A percentile compares a stretch with the other conserved stretches of the same genome.
These are phyloP conservation scores for Hygrophoropsis aurantiaca DNA, from an alignment of 768 basidiomycete genomes.

Conservation along the genomic window DNA sequence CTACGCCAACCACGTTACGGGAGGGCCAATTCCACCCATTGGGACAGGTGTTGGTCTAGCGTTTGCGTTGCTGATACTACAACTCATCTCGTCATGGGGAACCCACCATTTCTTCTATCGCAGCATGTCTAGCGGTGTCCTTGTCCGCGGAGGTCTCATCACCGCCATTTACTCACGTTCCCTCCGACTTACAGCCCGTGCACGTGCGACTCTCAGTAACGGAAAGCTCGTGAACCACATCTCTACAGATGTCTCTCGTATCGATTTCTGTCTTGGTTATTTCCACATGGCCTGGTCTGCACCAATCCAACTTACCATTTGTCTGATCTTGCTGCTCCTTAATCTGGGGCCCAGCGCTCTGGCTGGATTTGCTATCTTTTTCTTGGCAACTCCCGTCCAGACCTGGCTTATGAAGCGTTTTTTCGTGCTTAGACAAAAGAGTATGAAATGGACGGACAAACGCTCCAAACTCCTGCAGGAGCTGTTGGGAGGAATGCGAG, in stretches of 20 bases:
- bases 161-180: constrained; percentile 82
- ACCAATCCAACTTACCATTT: constrained; percentile 76
- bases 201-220: constrained; percentile 78
- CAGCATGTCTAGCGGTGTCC: constrained; percentile 69
- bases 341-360: constrained; percentile 66
- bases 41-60: constrained; percentile 73
- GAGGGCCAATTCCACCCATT: constrained; percentile 38
- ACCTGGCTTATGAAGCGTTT: constrained; percentile 70
- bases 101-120: constrained; percentile 87
- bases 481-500: constrained; percentile 83
- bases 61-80: constrained; percentile 67
- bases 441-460: constrained; percentile 89
- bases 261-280: constrained; percentile 83
- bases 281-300: constrained; percentile 82
- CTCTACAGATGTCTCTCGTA: constrained; percentile 86
- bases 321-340: constrained; percentile 69
- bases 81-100: constrained; percentile 64
- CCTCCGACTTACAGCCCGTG: constrained; percentile 72
- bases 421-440: constrained; percentile 56
- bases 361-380: constrained; percentile 59
- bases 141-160: constrained; percentile 82
- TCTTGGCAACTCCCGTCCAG: constrained; percentile 74
- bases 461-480: constrained; percentile 89
- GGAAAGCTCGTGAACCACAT: constrained; percentile 94
- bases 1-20: constrained; percentile 45